A percentile compares a stretch with the other conserved stretches of the same genome.
phyloP scores from a whole-genome alignment of 202 grass and related monocot species.

The Schoenoplectus tabernaemontani region DNA sequence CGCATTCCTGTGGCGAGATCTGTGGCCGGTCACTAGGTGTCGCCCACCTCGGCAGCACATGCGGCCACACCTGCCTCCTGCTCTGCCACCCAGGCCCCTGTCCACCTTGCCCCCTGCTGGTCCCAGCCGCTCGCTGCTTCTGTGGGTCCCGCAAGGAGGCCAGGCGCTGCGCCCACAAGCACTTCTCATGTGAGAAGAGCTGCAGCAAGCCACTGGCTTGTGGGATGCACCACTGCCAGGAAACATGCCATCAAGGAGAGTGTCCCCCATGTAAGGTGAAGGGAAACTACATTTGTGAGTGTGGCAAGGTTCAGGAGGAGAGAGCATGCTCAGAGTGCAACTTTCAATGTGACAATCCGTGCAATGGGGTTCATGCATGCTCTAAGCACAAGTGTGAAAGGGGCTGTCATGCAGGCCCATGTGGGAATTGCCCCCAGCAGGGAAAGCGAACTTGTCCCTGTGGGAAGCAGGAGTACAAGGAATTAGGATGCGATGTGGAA shows the following conservation, averaged over 20 bases:
- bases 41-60: slow-evolving; percentile 28
- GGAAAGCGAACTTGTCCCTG: slow-evolving; percentile 74
- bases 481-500: slow-evolving; percentile 57
- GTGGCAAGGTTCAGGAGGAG: slow-evolving; percentile 46
- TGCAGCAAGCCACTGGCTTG: slow-evolving; percentile 61
- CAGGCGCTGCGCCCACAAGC: slow-evolving; percentile 63
- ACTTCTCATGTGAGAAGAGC: slow-evolving; percentile 45
- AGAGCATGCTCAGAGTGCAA: slow-evolving; percentile 53
- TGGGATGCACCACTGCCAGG: slow-evolving; percentile 44
- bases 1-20: slow-evolving; percentile 71
- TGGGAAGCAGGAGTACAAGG: slow-evolving; percentile 72
- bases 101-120: slow-evolving; percentile 65
- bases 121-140: slow-evolving; percentile 47
- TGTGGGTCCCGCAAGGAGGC: slow-evolving; percentile 48
- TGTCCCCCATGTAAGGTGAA: slow-evolving; percentile 53
- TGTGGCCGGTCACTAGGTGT: slow-evolving; percentile 42
- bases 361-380: slow-evolving; percentile 51
- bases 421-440: slow-evolving; percentile 70
- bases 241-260: slow-evolving; percentile 54
- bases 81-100: slow-evolving; percentile 90
- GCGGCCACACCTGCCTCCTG: slow-evolving; percentile 69
- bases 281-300: slow-evolving; percentile 51
- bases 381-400: slow-evolving; percentile 67
- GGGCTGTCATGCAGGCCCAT: slow-evolving; percentile 69
- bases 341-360: slow-evolving; percentile 55